Percentiles rank a stretch among this genome's conserved stretches.
Evolutionary conservation across 179 eudicot genomes (phyloP).

Genomic region (Corrigiola litoralis): DNA sequence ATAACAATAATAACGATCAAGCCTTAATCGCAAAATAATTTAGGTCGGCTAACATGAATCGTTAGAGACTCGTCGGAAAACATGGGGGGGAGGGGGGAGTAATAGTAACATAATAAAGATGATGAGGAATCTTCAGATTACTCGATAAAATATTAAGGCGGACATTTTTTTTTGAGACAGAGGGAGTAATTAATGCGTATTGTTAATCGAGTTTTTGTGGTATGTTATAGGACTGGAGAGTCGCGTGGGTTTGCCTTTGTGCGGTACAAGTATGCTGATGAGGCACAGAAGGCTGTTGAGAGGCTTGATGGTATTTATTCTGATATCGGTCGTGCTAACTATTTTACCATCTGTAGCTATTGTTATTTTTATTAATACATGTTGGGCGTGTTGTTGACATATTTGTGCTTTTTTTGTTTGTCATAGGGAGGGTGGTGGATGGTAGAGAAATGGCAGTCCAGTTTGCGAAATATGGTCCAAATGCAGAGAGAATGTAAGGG

Average conservation of each 20-base stretch:
- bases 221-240: constrained; percentile 73
- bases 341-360: neutral
- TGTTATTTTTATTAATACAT: neutral
- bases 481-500: constrained; percentile 87
- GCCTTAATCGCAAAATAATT: too few relatives aligned
- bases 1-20: too few relatives aligned
- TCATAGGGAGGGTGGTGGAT: constrained; percentile 76
- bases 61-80: too few relatives aligned
- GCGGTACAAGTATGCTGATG: constrained; percentile 89
- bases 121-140: too few relatives aligned
- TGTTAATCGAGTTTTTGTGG: neutral
- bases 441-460: constrained; percentile 98
- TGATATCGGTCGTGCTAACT: neutral
- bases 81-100: too few relatives aligned
- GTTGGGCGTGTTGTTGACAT: neutral
- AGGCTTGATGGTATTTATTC: constrained; percentile 70
- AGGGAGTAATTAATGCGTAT: neutral
- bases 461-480: constrained; percentile 92
- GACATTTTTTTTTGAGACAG: too few relatives aligned
- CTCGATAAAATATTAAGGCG: too few relatives aligned
- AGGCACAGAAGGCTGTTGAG: constrained; percentile 90
- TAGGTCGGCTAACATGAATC: too few relatives aligned
- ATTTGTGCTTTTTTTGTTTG: neutral
- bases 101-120: too few relatives aligned
- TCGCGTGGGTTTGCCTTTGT: constrained; percentile 98